Percentiles rank a stretch among this genome's conserved stretches.
phyloP scores from a whole-genome alignment of 2,329 filamentous ascomycete species.

The Fusarium buharicum region DNA sequence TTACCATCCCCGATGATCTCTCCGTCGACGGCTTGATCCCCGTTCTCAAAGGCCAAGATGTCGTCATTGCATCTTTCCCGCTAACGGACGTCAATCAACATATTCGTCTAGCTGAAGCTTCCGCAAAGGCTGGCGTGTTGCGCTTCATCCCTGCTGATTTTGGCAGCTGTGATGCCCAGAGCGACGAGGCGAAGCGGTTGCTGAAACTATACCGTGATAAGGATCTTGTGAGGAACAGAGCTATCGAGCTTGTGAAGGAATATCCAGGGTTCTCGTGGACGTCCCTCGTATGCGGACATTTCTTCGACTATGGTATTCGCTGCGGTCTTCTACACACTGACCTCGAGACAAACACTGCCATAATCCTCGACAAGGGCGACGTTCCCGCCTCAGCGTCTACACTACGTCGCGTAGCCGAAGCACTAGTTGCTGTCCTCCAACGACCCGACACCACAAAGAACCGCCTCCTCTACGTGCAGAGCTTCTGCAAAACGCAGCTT shows the following conservation, averaged over 20 bases:
- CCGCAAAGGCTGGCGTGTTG: constrained; percentile 67
- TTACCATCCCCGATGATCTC: constrained; percentile 47
- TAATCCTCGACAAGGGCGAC: constrained; percentile 64
- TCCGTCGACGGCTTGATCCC: constrained; percentile 53
- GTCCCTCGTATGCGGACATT: constrained; percentile 55
- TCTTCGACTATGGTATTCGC: constrained; percentile 62
- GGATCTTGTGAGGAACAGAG: constrained; percentile 47
- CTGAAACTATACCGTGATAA: constrained; percentile 52
- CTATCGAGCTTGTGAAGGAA: constrained; percentile 46
- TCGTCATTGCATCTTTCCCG: constrained; percentile 58
- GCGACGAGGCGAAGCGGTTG: constrained; percentile 49
- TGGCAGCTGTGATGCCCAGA: constrained; percentile 52
- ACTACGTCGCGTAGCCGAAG: constrained; percentile 59
- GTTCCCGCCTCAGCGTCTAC: constrained; percentile 60
- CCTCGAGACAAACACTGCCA: constrained; percentile 54
- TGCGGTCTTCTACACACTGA: constrained; percentile 56
- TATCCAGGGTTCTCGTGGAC: constrained; percentile 63
- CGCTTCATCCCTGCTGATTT: constrained; percentile 72
- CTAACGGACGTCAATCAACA: constrained; percentile 57
- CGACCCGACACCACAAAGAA: constrained; percentile 65
- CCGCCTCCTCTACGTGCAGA: constrained; percentile 58
- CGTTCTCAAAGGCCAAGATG: constrained; percentile 66
- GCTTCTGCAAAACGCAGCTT: constrained; percentile 60
- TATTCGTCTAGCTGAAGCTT: constrained; percentile 65
- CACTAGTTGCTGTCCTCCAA: constrained; percentile 60